Evolutionary conservation across 176 grass and related monocot genomes (phyloP).

Genomic region (Lolium perenne): DNA sequence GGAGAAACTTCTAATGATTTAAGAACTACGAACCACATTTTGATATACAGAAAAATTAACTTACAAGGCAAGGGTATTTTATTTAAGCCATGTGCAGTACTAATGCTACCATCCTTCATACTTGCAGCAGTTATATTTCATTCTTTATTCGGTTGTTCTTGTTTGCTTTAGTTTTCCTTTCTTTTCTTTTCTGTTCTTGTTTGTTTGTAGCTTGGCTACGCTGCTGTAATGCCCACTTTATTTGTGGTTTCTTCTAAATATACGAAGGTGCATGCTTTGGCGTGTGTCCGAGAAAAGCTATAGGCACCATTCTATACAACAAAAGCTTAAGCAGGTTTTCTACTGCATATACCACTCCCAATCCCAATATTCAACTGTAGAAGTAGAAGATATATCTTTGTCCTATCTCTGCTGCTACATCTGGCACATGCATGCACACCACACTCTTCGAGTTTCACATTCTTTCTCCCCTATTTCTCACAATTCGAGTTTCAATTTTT

Average conservation of each 20-base stretch:
- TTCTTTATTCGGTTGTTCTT: no score
- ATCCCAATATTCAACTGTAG: neutral
- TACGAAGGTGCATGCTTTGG: no score
- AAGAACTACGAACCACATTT: neutral
- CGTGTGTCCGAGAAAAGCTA: no score
- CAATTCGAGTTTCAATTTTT: neutral
- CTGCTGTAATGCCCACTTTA: no score
- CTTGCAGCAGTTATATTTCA: neutral
- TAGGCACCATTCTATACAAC: neutral
- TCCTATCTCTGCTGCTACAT: neutral
- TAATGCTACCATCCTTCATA: neutral
- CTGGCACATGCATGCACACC: neutral
- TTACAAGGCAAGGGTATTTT: neutral
- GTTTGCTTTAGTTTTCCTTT: no score
- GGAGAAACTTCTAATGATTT: neutral
- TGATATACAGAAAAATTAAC: conserved; percentile 3
- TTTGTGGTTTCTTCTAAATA: no score
- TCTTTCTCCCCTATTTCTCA: neutral
- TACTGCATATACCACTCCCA: neutral
- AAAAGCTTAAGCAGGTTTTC: neutral
- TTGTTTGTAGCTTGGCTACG: no score
- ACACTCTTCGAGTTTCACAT: neutral
- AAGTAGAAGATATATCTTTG: conserved; percentile 6
- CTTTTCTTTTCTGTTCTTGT: no score
- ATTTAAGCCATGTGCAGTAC: neutral